A percentile compares a stretch with the other conserved stretches of the same genome.
These are phyloP conservation scores for Saccharomyces paradoxus DNA, from an alignment of 805 yeast species.

Conservation along the genomic window DNA sequence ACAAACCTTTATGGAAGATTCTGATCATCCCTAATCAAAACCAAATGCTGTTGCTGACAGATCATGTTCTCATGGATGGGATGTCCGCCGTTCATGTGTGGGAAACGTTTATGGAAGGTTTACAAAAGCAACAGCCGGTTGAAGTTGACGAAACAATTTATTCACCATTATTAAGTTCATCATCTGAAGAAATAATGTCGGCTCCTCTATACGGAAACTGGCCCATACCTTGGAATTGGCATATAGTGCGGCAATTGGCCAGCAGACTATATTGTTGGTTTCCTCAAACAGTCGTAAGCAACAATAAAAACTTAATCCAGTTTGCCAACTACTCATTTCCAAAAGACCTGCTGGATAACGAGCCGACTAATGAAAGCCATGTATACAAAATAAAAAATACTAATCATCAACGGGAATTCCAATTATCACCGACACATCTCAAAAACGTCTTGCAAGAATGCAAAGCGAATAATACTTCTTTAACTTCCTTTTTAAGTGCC, in stretches of 20 bases:
- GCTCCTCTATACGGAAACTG: slow-evolving; percentile 13
- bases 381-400: slow-evolving; percentile 15
- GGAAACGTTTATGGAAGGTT: slow-evolving; percentile 10
- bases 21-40: slow-evolving; percentile 11
- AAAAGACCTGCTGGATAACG: slow-evolving; percentile 3
- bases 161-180: neutral
- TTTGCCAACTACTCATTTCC: slow-evolving; percentile 16
- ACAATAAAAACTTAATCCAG: slow-evolving; percentile 9
- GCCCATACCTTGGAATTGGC: slow-evolving; percentile 17
- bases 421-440: slow-evolving; percentile 8
- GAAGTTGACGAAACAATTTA: neutral
- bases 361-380: neutral
- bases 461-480: slow-evolving; percentile 15
- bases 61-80: slow-evolving; percentile 26
- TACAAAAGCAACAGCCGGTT: slow-evolving; percentile 2
- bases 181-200: neutral
- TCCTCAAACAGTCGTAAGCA: slow-evolving; percentile 9
- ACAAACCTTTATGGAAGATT: slow-evolving; percentile 24
- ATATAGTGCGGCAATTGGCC: slow-evolving; percentile 7
- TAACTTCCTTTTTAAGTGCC: slow-evolving; percentile 19
- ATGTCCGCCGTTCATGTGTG: slow-evolving; percentile 19
- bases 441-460: slow-evolving; percentile 12
- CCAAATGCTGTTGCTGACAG: slow-evolving; percentile 15
- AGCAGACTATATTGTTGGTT: slow-evolving; percentile 6
- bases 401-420: slow-evolving; percentile 13